These are phyloP conservation scores for Saitozyma sp. DNA, from an alignment of 768 basidiomycete genomes.

Conservation along the genomic window DNA sequence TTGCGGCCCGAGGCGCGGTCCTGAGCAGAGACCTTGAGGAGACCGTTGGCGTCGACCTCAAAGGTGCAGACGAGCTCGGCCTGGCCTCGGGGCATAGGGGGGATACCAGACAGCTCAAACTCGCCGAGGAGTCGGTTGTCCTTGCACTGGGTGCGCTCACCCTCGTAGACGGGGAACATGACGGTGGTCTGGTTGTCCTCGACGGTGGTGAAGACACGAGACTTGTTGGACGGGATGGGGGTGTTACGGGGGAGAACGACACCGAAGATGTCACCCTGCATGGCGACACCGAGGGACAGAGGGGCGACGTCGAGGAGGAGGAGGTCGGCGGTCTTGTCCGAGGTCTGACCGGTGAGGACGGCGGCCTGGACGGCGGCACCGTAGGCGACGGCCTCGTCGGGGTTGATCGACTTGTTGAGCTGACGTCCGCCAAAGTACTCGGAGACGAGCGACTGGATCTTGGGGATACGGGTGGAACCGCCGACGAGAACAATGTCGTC, in stretches of 20 bases:
- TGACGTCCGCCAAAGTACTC: conserved; percentile 98
- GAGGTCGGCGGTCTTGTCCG: conserved; percentile 97
- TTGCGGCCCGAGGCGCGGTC: conserved; percentile 99
- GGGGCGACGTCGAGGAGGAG: conserved; percentile 98
- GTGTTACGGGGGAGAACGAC: conserved; percentile 99
- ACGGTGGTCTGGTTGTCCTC: conserved; percentile 99
- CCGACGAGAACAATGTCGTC: conserved; percentile 99
- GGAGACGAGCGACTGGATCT: conserved; percentile 95
- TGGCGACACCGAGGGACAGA: conserved; percentile 98
- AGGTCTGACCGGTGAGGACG: conserved; percentile 96
- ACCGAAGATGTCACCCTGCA: conserved; percentile 99
- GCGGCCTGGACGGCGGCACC: conserved; percentile 99
- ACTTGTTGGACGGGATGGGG: conserved; percentile 99
- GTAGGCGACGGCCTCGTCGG: conserved; percentile 99
- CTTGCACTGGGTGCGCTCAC: conserved; percentile 98
- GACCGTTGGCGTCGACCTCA: conserved; percentile 99
- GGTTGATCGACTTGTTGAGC: conserved; percentile 99
- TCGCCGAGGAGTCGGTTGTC: conserved; percentile 99
- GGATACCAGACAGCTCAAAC: conserved; percentile 98
- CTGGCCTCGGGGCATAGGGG: conserved; percentile 98
- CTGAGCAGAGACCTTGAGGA: conserved; percentile 96
- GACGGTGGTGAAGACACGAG: conserved; percentile 96
- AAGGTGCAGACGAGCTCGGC: conserved; percentile 99
- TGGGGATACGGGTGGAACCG: conserved; percentile 99
- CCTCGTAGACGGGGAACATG: conserved; percentile 99